Percentiles rank a stretch among this genome's conserved stretches.
Conservation (phyloP, 257 asterid species). For the Nicotiana attenuata region DNA sequence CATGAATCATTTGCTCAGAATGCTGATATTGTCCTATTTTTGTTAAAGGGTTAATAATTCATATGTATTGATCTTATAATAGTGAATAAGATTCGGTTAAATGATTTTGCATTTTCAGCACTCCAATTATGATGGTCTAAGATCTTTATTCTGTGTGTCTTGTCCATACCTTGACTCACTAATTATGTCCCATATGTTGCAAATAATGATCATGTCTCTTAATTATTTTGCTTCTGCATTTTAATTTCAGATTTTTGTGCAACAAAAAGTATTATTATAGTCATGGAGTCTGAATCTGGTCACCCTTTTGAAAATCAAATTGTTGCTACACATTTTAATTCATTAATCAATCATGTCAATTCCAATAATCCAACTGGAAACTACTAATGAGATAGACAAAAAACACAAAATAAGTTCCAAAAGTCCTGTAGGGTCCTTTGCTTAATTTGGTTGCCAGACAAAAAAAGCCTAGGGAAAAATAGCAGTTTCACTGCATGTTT, state of each 20-base stretch:
- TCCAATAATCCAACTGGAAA: conserved; percentile 38
- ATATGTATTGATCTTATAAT: neutral
- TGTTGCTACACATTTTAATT: neutral
- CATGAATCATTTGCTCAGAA: neutral
- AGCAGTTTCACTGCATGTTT: conserved; percentile 2
- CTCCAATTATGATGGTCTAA: conserved; percentile 3
- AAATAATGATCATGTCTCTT: neutral
- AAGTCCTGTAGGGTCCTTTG: conserved; percentile 32
- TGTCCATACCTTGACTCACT: conserved; percentile 10
- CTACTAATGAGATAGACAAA: conserved; percentile 14
- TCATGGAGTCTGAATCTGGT: conserved; percentile 40
- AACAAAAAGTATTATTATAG: conserved; percentile 20
- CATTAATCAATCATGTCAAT: conserved; percentile 18
- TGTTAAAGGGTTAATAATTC: neutral
- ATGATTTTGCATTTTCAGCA: neutral
- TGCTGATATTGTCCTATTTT: neutral
- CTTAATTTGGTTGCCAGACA: conserved; percentile 27
- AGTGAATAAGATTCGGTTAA: neutral
- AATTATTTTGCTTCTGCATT: neutral
- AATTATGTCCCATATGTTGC: conserved; percentile 4
- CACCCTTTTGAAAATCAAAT: conserved; percentile 9
- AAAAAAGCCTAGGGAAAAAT: neutral
- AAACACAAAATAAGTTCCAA: neutral
- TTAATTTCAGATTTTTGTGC: conserved; percentile 13
- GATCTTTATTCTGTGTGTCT: neutral